Percentiles rank a stretch among this genome's conserved stretches.
Conservation (phyloP, 2,329 filamentous ascomycete species). For the Geosmithia putterillii region DNA sequence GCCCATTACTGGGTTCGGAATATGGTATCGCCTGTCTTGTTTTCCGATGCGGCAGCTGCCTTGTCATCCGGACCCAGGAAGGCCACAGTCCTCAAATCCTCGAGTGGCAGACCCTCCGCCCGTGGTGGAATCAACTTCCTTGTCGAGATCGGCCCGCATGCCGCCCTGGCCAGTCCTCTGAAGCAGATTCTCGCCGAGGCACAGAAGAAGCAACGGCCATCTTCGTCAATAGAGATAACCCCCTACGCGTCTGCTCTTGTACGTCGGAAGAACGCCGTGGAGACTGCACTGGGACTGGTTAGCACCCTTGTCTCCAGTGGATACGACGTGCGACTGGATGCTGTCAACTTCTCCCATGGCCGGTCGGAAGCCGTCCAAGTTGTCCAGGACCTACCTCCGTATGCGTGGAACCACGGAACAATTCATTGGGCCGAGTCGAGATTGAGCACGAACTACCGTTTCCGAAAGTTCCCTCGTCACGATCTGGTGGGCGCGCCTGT, state of each 20-base stretch:
- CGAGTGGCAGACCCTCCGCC: too few species aligned
- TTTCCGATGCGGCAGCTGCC: conserved; percentile 13
- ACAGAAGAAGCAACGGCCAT: too few species aligned
- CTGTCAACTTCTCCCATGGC: conserved; percentile 19
- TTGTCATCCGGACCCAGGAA: conserved; percentile 8
- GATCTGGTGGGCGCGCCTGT: conserved; percentile 33
- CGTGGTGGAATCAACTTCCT: conserved; percentile 15
- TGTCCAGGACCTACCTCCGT: conserved; percentile 18
- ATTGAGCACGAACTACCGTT: conserved; percentile 14
- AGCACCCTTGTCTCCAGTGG: too few species aligned
- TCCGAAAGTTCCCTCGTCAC: conserved; percentile 19
- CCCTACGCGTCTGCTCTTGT: too few species aligned
- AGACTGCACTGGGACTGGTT: too few species aligned
- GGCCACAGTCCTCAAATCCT: too few species aligned
- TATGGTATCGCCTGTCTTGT: conserved; percentile 18
- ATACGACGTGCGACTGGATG: conserved; percentile 28
- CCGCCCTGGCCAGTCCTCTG: conserved; percentile 4
- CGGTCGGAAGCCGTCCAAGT: neutral
- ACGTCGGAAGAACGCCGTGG: conserved; percentile 17
- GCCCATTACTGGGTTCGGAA: conserved; percentile 21
- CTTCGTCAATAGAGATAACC: too few species aligned
- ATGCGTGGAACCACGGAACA: conserved; percentile 22
- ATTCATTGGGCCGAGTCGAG: conserved; percentile 19
- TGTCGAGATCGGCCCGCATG: conserved; percentile 8
- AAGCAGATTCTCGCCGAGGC: conserved; percentile 10